Evolutionary conservation across 2,329 filamentous ascomycete genomes (phyloP).

Genomic region (Ophioceras dolichostomum): DNA sequence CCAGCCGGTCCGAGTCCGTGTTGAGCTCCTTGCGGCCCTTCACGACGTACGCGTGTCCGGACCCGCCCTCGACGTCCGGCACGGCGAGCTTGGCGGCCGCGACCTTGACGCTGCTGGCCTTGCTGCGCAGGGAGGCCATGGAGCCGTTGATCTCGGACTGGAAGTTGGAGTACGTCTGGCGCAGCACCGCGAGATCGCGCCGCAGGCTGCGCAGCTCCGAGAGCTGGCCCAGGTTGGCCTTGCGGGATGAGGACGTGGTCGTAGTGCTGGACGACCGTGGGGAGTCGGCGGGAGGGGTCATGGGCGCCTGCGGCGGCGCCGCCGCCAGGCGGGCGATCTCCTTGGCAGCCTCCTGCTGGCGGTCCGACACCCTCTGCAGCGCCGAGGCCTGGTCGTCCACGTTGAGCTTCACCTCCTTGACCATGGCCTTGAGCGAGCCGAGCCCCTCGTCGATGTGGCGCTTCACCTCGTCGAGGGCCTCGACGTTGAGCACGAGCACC

Average conservation of each 20-base stretch:
- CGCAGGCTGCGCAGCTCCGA: constrained; percentile 71
- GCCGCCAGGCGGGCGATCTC: constrained; percentile 59
- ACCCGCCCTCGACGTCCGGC: constrained; percentile 62
- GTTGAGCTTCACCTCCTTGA: constrained; percentile 77
- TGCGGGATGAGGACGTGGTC: neutral
- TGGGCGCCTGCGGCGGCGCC: constrained; percentile 24
- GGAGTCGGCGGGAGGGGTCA: constrained; percentile 25
- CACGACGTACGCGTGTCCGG: constrained; percentile 77
- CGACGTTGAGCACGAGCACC: constrained; percentile 89
- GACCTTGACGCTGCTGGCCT: constrained; percentile 70
- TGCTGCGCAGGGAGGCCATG: constrained; percentile 72
- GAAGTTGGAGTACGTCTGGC: constrained; percentile 88
- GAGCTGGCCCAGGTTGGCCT: constrained; percentile 45
- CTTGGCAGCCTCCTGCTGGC: constrained; percentile 79
- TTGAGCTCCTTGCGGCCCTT: constrained; percentile 78
- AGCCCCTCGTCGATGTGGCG: constrained; percentile 90
- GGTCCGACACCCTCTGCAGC: constrained; percentile 77
- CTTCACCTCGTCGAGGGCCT: constrained; percentile 91
- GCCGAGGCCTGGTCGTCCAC: constrained; percentile 73
- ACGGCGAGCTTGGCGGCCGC: constrained; percentile 58
- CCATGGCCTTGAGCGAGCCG: constrained; percentile 62
- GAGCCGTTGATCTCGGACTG: constrained; percentile 78
- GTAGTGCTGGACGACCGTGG: constrained; percentile 7
- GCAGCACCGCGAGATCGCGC: constrained; percentile 78
- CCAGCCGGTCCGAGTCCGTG: constrained; percentile 78